Evolutionary conservation across 345 rosid genomes (phyloP).

Genomic region (Cardamine resedifolia): DNA sequence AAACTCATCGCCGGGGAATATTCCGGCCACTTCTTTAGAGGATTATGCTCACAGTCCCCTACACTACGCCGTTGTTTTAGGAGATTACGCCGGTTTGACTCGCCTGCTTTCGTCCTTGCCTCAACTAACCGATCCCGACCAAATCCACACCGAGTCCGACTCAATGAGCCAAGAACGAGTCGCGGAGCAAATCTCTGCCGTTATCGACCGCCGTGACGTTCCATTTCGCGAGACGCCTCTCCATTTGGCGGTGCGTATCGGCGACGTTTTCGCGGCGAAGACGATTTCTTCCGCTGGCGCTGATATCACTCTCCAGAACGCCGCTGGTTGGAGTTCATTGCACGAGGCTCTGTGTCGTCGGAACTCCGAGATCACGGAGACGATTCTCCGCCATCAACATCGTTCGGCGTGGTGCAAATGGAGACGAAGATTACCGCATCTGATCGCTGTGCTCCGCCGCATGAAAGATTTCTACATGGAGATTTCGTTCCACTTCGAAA

Average conservation of each 20-base stretch:
- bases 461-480: slow-evolving; percentile 98
- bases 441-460: slow-evolving; percentile 64
- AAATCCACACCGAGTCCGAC: slow-evolving; percentile 69
- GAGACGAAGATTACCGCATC: slow-evolving; percentile 82
- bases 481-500: slow-evolving; percentile 83
- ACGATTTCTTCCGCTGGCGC: slow-evolving; percentile 68
- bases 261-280: slow-evolving; percentile 52
- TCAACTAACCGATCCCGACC: slow-evolving; percentile 55
- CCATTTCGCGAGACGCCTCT: slow-evolving; percentile 82
- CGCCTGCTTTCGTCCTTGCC: slow-evolving; percentile 72
- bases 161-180: slow-evolving; percentile 58
- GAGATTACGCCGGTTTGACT: slow-evolving; percentile 62
- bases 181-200: slow-evolving; percentile 65
- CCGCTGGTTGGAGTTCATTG: slow-evolving; percentile 79
- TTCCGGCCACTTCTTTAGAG: slow-evolving; percentile 46
- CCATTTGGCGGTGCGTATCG: slow-evolving; percentile 76
- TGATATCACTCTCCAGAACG: slow-evolving; percentile 72
- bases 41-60: slow-evolving; percentile 81
- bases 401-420: slow-evolving; percentile 83
- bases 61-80: slow-evolving; percentile 72
- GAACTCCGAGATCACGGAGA: slow-evolving; percentile 52
- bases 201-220: slow-evolving; percentile 85
- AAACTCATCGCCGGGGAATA: slow-evolving; percentile 42
- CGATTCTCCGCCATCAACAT: slow-evolving; percentile 53
- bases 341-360: slow-evolving; percentile 75